Percentiles rank a stretch among this genome's conserved stretches.
Evolutionary conservation across 2,329 filamentous ascomycete genomes (phyloP).

Genomic region (Apiospora malaysiana): DNA sequence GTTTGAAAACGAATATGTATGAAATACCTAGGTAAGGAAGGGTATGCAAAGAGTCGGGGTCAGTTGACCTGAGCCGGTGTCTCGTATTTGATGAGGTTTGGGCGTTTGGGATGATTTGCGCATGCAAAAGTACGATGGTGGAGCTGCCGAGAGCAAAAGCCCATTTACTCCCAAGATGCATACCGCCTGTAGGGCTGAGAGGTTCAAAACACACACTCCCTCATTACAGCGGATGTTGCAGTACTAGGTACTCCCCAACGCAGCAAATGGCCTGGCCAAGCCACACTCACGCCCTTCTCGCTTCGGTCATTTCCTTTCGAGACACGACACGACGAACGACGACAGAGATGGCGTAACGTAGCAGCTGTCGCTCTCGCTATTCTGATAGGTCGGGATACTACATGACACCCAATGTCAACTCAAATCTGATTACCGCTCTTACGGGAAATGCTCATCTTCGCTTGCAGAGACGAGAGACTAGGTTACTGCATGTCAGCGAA

Average conservation of each 20-base stretch:
- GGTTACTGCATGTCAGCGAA: conserved; percentile 2
- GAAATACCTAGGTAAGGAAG: background rate
- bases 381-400: background rate
- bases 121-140: conserved; percentile 13
- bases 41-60: background rate
- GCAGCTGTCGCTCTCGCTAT: background rate
- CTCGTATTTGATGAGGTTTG: conserved; percentile 12
- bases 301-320: conserved; percentile 22
- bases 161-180: background rate
- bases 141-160: background rate
- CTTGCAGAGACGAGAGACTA: background rate
- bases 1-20: background rate
- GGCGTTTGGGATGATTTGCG: conserved; percentile 10
- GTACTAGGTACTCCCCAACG: too few relatives aligned
- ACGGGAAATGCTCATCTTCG: background rate
- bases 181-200: conserved; percentile 19
- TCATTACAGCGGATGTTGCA: background rate
- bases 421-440: conserved; percentile 5
- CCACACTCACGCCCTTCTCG: conserved; percentile 12
- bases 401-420: background rate
- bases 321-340: background rate
- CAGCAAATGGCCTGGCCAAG: background rate
- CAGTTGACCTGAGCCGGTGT: background rate
- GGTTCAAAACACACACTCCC: background rate
- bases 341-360: conserved; percentile 14